These are phyloP conservation scores for Kwoniella sp. DNA, from an alignment of 768 basidiomycete genomes.

Conservation along the genomic window DNA sequence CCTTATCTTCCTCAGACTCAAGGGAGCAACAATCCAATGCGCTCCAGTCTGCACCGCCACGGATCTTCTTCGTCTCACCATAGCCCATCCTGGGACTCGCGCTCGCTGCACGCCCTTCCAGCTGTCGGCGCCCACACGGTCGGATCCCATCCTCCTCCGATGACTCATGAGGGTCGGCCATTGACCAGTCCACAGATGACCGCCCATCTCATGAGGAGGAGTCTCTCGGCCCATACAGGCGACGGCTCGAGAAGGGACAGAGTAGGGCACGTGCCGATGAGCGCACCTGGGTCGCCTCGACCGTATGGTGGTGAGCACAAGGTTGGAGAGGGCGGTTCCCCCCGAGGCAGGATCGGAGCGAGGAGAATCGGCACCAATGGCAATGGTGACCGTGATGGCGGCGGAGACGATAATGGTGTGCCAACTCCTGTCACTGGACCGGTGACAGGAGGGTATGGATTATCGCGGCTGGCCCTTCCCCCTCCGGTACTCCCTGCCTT, in stretches of 20 bases:
- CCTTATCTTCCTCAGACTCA: constrained; percentile 10
- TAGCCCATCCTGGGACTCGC: not conserved
- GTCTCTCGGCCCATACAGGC: not conserved
- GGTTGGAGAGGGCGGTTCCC: not conserved
- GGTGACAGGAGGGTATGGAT: not conserved
- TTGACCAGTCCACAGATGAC: not conserved
- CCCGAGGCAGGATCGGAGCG: not conserved
- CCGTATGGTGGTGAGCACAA: not conserved
- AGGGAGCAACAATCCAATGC: not conserved
- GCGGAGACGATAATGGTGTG: not conserved
- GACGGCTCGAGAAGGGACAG: not conserved
- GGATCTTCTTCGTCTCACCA: not conserved
- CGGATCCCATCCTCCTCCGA: not conserved
- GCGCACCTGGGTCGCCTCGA: constrained; percentile 4
- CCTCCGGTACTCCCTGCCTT: not conserved
- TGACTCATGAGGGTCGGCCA: not conserved
- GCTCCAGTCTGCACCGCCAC: not conserved
- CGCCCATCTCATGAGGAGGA: constrained; percentile 1
- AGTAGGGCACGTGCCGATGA: not conserved
- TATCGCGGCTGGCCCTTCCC: not conserved
- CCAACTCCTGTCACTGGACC: constrained; percentile 3
- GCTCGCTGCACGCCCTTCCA: not conserved
- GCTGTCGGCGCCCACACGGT: not conserved
- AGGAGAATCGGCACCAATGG: not conserved
- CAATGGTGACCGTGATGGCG: not conserved